A percentile compares a stretch with the other conserved stretches of the same genome.
Conservation (phyloP, 2,329 filamentous ascomycete genomes). For the Lasiodiplodia theobromae region DNA sequence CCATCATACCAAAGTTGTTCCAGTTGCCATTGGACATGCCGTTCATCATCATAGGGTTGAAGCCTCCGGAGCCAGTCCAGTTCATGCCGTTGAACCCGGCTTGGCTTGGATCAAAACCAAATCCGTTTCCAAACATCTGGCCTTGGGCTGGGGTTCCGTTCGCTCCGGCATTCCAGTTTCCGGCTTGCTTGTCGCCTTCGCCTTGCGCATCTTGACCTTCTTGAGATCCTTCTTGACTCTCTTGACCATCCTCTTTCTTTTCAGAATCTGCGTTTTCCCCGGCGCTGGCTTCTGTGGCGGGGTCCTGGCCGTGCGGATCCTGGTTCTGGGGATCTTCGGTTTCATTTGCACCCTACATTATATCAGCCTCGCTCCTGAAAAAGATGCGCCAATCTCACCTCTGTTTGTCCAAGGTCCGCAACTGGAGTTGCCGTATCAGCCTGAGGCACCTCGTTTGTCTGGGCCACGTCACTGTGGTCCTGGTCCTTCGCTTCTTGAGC, state of each 20-base stretch:
- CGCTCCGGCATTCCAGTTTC: slow-evolving; percentile 33
- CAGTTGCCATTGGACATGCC: slow-evolving; percentile 64
- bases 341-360: background rate
- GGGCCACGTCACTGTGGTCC: background rate
- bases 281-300: slow-evolving; percentile 7
- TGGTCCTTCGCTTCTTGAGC: slow-evolving; percentile 6
- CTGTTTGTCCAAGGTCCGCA: background rate
- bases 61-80: slow-evolving; percentile 66
- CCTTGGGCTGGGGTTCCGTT: slow-evolving; percentile 36
- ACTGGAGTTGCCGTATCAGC: background rate
- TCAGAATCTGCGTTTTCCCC: slow-evolving; percentile 31
- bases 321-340: background rate
- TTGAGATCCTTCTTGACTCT: slow-evolving; percentile 25
- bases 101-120: slow-evolving; percentile 52
- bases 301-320: slow-evolving; percentile 4
- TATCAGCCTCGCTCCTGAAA: background rate
- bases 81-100: slow-evolving; percentile 65
- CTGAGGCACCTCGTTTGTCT: slow-evolving; percentile 6
- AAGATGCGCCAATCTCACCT: background rate
- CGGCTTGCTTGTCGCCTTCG: slow-evolving; percentile 33
- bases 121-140: slow-evolving; percentile 45
- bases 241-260: slow-evolving; percentile 34
- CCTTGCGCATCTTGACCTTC: slow-evolving; percentile 31
- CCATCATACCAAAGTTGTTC: slow-evolving; percentile 89
- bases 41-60: slow-evolving; percentile 72